phyloP scores from a whole-genome alignment of 352 stramenopile species.

The Elongisporangium anandrum region DNA sequence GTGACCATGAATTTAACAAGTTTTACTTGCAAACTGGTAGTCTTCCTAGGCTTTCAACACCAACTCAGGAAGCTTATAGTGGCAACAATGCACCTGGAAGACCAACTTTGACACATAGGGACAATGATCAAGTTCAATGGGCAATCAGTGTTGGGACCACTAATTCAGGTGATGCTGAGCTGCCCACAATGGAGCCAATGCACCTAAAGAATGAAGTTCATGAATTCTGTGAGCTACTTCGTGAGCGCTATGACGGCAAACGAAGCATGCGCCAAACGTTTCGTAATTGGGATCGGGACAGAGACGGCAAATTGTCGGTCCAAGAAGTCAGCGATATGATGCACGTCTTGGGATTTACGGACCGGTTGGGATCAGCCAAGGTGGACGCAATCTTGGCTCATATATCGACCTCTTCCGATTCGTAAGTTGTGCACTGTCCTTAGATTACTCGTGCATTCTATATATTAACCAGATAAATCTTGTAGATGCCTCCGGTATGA shows the following conservation, averaged over 20 bases:
- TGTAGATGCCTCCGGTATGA: slow-evolving; percentile 38
- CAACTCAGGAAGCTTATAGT: background rate
- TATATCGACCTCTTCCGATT: slow-evolving; percentile 18
- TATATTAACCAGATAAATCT: slow-evolving; percentile 1
- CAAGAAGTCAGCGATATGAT: slow-evolving; percentile 46
- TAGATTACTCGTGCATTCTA: too few relatives aligned
- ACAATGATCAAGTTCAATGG: slow-evolving; percentile 28
- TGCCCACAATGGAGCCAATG: background rate
- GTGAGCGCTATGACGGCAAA: slow-evolving; percentile 57
- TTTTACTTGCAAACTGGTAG: background rate
- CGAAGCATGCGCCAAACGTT: slow-evolving; percentile 48
- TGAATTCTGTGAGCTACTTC: slow-evolving; percentile 36
- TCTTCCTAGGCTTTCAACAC: background rate
- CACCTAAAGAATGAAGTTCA: slow-evolving; percentile 10
- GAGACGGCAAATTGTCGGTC: slow-evolving; percentile 34
- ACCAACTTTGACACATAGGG: slow-evolving; percentile 4
- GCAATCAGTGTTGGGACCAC: slow-evolving; percentile 19
- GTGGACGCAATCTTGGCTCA: slow-evolving; percentile 35
- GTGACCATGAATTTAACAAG: slow-evolving; percentile 1
- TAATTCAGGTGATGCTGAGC: background rate
- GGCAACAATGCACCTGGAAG: background rate
- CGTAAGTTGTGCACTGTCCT: slow-evolving; percentile 13
- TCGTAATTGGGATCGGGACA: slow-evolving; percentile 54
- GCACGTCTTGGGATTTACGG: slow-evolving; percentile 24
- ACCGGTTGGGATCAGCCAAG: slow-evolving; percentile 27